Percentiles rank a stretch among this genome's conserved stretches.
These are phyloP conservation scores for Sonneratia alba DNA, from an alignment of 345 rosid species.

Conservation along the genomic window DNA sequence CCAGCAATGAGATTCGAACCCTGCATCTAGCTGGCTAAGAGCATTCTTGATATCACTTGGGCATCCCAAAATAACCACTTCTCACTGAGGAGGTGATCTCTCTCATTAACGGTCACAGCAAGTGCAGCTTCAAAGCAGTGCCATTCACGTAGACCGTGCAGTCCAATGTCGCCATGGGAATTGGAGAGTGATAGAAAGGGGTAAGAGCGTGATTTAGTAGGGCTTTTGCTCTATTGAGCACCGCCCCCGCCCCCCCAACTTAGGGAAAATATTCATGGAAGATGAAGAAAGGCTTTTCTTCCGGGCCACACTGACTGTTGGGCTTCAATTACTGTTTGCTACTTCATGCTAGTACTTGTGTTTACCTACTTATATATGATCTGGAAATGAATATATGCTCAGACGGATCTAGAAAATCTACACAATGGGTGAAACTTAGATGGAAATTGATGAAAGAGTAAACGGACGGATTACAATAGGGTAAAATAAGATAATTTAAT, in stretches of 20 bases:
- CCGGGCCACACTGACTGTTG: neutral
- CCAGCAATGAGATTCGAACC: conserved; percentile 72
- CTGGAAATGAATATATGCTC: too few relatives aligned
- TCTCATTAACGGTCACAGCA: conserved; percentile 24
- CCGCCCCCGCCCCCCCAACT: neutral
- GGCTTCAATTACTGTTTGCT: too few relatives aligned
- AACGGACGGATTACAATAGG: too few relatives aligned
- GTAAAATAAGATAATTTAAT: too few relatives aligned
- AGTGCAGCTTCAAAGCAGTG: conserved; percentile 44
- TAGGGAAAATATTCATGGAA: neutral
- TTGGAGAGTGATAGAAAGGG: neutral
- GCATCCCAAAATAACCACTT: conserved; percentile 31
- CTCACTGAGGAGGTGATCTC: conserved; percentile 51
- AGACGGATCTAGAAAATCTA: too few relatives aligned
- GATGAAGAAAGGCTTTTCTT: neutral
- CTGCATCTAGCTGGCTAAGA: conserved; percentile 74
- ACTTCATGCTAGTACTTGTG: too few relatives aligned
- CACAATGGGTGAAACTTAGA: too few relatives aligned
- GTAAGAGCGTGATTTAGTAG: neutral
- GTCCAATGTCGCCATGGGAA: conserved; percentile 23
- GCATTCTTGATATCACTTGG: conserved; percentile 3
- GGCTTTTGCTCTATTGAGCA: neutral
- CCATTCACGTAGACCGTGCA: conserved; percentile 43
- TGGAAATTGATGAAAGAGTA: too few relatives aligned
- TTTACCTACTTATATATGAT: too few relatives aligned